These are phyloP conservation scores for Corchorus olitorius DNA, from an alignment of 345 rosid species.

Conservation along the genomic window DNA sequence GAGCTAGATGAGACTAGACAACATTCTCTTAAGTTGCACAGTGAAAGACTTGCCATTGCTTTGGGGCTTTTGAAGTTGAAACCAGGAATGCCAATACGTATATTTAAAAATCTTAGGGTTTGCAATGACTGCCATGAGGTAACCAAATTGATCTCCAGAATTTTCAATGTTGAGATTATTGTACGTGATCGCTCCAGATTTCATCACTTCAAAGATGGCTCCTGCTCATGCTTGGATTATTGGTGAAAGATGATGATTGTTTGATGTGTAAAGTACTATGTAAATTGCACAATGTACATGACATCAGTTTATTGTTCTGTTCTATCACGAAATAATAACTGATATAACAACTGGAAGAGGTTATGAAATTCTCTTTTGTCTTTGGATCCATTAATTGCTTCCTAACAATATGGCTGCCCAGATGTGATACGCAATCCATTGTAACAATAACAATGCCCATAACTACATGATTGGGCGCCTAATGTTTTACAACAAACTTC, in stretches of 20 bases:
- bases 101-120: slow-evolving; percentile 77
- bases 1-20: slow-evolving; percentile 46
- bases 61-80: slow-evolving; percentile 63
- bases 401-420: not conserved
- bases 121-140: slow-evolving; percentile 79
- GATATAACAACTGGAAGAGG: not conserved
- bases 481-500: not conserved
- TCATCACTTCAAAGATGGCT: slow-evolving; percentile 75
- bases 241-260: slow-evolving; percentile 45
- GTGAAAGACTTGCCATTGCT: slow-evolving; percentile 86
- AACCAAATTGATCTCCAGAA: slow-evolving; percentile 61
- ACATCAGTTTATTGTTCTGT: not conserved
- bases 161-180: slow-evolving; percentile 62
- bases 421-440: not conserved
- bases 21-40: slow-evolving; percentile 59
- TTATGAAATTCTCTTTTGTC: not conserved
- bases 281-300: not conserved
- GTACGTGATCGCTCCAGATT: slow-evolving; percentile 77
- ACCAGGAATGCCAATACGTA: slow-evolving; percentile 60
- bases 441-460: not conserved
- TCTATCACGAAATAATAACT: not conserved
- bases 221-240: slow-evolving; percentile 75
- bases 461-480: not conserved
- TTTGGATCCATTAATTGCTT: not conserved
- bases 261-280: not conserved